Base-by-base conservation (phyloP, 805 yeast genomes). In the Ogataea wickerhamii region DNA sequence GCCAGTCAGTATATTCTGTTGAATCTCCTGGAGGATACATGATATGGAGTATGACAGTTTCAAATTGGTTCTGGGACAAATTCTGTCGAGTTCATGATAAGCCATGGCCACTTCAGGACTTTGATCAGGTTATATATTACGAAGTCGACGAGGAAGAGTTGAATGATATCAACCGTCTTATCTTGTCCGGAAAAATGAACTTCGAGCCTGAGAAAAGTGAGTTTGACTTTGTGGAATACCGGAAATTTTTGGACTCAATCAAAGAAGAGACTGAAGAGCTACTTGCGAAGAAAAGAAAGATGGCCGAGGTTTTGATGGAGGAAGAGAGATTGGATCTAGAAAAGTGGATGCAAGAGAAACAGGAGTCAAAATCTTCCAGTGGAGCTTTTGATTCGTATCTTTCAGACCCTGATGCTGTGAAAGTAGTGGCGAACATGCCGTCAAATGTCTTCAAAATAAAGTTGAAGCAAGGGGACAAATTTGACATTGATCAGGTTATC, bases 11-110 rank as follows among this genome's bases (percentile, higher is more conserved):
- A 52, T 91, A 91, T 63, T 87, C 97, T 18, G 88, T 89, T 87
- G 93, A 87, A 49, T 87, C 96, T 18, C 98, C 98, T 31, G 98
- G 98, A 66, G 98, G 98, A 20, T 91, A 91, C 65, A 97, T 91
- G 70, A 74, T 91, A 50, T 89, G 88, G 49, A 98, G 98, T 40
- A 78, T 98, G 58, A 93, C 98, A 12, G 80, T 93, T 49, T 98
- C 98, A 38, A 88, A 89, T 53, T 91, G 98, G 98, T 98, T 93
- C 63, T 89, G 93, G 88, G 36, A 64, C 68, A 21, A 87, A 78
- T 51, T 63, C 73, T 24, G 64, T 68, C 18, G 72, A 69, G n/a
- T 61, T 51, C 46, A 68, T 29, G 64, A 59, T 16, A 67, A 79
- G 40, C 98, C 98, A 37, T 93, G 98, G 98, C 71, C 93, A 54